These are phyloP conservation scores for Priceomyces haplophilus DNA, from an alignment of 805 yeast genomes.

Conservation along the genomic window DNA sequence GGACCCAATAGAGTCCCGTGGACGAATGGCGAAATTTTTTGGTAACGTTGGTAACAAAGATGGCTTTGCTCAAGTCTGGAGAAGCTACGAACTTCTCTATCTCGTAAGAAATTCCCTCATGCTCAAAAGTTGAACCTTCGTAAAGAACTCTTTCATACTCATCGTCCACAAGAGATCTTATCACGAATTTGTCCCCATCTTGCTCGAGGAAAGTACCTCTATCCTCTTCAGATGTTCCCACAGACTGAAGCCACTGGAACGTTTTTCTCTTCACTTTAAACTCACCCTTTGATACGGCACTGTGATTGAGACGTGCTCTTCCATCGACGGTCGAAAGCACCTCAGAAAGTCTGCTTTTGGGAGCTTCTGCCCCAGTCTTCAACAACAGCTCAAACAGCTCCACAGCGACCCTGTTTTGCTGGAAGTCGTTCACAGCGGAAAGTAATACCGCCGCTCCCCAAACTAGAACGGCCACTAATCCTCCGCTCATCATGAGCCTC, in stretches of 20 bases:
- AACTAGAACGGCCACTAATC: slow-evolving; percentile 25
- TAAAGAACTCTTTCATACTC: slow-evolving; percentile 45
- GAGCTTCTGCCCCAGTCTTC: not conserved
- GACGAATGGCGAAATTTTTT: slow-evolving; percentile 75
- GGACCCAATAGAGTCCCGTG: slow-evolving; percentile 58
- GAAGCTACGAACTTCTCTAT: slow-evolving; percentile 61
- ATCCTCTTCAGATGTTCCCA: slow-evolving; percentile 49
- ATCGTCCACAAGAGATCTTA: slow-evolving; percentile 51
- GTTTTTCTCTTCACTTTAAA: slow-evolving; percentile 52
- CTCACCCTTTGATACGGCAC: slow-evolving; percentile 47
- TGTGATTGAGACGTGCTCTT: slow-evolving; percentile 26
- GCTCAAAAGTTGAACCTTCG: slow-evolving; percentile 46
- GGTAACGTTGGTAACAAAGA: slow-evolving; percentile 58
- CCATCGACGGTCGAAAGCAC: slow-evolving; percentile 10
- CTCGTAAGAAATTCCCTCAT: slow-evolving; percentile 36
- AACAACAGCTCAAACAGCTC: slow-evolving; percentile 4
- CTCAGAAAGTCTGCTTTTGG: slow-evolving; percentile 3
- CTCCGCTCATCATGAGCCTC: slow-evolving; percentile 11
- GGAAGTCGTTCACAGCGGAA: slow-evolving; percentile 18
- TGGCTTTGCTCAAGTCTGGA: slow-evolving; percentile 58
- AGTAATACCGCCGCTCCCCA: slow-evolving; percentile 38
- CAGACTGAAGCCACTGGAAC: slow-evolving; percentile 68
- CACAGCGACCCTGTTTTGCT: slow-evolving; percentile 1
- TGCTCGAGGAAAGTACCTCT: slow-evolving; percentile 64
- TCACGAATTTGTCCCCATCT: slow-evolving; percentile 46